These are phyloP conservation scores for Solanum hybrid DNA, from an alignment of 305 asterid genomes.

Conservation along the genomic window DNA sequence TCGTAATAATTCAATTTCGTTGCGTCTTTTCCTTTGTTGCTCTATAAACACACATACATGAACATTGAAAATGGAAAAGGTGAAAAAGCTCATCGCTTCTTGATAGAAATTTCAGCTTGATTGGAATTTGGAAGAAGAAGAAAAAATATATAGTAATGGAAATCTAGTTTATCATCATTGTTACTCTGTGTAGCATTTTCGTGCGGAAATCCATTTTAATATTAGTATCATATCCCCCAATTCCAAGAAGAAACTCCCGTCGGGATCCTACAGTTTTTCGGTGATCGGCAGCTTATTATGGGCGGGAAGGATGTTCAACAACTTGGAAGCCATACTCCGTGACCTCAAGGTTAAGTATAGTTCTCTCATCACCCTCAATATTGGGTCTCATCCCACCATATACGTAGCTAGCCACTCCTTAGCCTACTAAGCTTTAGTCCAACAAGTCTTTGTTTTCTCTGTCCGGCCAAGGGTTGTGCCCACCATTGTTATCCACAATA, in stretches of 20 bases:
- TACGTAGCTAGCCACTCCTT: not conserved
- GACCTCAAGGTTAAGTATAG: conserved; percentile 31
- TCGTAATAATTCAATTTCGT: no score
- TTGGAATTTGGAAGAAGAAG: not conserved
- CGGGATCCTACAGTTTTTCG: conserved; percentile 35
- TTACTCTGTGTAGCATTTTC: not conserved
- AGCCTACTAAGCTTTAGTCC: not conserved
- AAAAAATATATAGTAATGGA: not conserved
- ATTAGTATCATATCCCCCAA: not conserved
- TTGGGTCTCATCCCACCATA: conserved; percentile 17
- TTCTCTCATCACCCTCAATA: conserved; percentile 36
- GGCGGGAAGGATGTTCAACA: conserved; percentile 32
- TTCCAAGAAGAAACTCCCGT: conserved; percentile 23
- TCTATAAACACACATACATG: no score
- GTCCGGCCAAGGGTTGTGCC: conserved; percentile 25
- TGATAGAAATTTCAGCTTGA: not conserved
- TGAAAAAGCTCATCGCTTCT: not conserved
- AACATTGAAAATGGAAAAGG: not conserved
- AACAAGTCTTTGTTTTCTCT: conserved; percentile 11
- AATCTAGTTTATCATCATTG: not conserved
- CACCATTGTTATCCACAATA: conserved; percentile 12
- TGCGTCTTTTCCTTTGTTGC: no score
- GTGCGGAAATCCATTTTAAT: not conserved
- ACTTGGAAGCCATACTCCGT: conserved; percentile 41
- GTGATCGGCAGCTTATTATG: conserved; percentile 33